phyloP scores from a whole-genome alignment of 495 filamentous ascomycete species.

The Annulohypoxylon bovei region DNA sequence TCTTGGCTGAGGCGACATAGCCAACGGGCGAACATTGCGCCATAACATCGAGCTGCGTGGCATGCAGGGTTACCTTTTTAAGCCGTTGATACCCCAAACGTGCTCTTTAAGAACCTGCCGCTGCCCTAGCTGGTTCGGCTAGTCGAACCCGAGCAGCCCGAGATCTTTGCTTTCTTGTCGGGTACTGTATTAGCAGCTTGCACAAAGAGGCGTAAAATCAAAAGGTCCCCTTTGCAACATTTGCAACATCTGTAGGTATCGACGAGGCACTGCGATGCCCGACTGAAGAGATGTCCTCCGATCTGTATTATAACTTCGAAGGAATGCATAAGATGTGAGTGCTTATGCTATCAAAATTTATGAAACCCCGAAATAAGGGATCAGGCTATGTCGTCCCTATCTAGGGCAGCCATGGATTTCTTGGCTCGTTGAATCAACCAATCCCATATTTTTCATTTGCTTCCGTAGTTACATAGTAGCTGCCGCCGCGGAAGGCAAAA shows the following conservation, averaged over 20 bases:
- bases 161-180: constrained; percentile 18
- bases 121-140: constrained; percentile 40
- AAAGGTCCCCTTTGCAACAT: neutral
- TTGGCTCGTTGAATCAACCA: constrained; percentile 29
- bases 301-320: neutral
- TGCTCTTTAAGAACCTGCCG: constrained; percentile 24
- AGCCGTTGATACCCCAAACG: constrained; percentile 43
- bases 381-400: neutral
- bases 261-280: neutral
- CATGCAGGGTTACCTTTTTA: constrained; percentile 37
- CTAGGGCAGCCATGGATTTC: constrained; percentile 22
- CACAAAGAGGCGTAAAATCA: neutral
- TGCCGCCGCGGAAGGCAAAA: constrained; percentile 26
- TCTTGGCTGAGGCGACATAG: constrained; percentile 26
- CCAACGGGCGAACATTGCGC: constrained; percentile 33
- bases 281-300: neutral
- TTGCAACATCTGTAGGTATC: too few species aligned
- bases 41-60: constrained; percentile 28
- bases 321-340: neutral
- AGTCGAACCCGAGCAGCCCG: constrained; percentile 34
- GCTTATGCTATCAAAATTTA: neutral
- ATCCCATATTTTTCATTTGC: constrained; percentile 24
- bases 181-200: neutral
- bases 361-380: neutral
- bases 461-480: constrained; percentile 26